These are phyloP conservation scores for Rostrohypoxylon terebratum DNA, from an alignment of 495 filamentous ascomycete species.

Conservation along the genomic window DNA sequence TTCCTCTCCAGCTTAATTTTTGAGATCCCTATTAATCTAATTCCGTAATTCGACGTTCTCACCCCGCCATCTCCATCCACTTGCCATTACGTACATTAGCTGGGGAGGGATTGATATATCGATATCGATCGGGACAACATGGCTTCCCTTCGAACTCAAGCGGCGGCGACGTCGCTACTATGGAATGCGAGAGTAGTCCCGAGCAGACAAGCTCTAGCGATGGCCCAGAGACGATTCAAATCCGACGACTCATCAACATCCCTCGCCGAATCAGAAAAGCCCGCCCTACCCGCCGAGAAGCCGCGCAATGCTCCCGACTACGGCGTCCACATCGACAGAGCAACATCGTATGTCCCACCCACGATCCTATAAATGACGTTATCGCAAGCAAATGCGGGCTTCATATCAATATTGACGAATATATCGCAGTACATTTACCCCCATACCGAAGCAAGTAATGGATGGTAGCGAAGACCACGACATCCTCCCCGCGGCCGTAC, in stretches of 20 bases:
- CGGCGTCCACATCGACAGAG: constrained; percentile 78
- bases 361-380: background rate
- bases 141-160: constrained; percentile 58
- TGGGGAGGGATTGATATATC: constrained; percentile 9
- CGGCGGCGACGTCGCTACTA: constrained; percentile 60
- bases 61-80: constrained; percentile 9
- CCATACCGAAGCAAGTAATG: constrained; percentile 87
- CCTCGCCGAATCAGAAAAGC: constrained; percentile 36
- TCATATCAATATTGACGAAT: constrained; percentile 17
- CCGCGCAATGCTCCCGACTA: constrained; percentile 81
- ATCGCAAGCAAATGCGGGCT: background rate
- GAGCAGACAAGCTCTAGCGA: constrained; percentile 52
- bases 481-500: constrained; percentile 79
- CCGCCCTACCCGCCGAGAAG: constrained; percentile 47
- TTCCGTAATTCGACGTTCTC: no score
- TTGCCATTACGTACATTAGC: background rate
- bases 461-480: constrained; percentile 87
- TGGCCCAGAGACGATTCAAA: constrained; percentile 60
- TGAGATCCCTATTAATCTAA: background rate
- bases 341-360: constrained; percentile 72
- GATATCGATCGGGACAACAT: constrained; percentile 43
- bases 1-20: constrained; percentile 19
- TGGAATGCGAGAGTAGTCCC: constrained; percentile 54
- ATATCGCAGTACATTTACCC: constrained; percentile 79
- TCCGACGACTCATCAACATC: constrained; percentile 53